phyloP scores from a whole-genome alignment of 106 monocot species.

The Hemerocallis citrina region DNA sequence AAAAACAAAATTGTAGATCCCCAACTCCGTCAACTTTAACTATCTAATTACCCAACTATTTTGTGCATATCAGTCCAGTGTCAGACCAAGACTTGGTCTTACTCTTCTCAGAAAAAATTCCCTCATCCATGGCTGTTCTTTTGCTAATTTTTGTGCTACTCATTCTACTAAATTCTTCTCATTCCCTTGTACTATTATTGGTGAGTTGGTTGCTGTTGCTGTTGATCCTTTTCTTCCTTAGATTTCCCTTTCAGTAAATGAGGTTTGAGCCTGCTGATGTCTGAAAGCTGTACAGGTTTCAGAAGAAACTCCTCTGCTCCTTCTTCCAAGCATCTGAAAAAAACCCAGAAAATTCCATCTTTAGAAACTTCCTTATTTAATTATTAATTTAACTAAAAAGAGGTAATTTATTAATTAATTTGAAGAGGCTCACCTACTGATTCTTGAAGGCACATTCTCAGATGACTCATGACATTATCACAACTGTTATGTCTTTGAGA shows the following conservation, averaged over 20 bases:
- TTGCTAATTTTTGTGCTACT: slow-evolving; percentile 25
- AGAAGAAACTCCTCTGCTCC: slow-evolving; percentile 83
- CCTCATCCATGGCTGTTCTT: slow-evolving; percentile 46
- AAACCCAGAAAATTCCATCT: neutral
- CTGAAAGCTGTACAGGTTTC: slow-evolving; percentile 69
- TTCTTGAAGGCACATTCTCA: slow-evolving; percentile 79
- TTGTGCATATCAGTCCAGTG: slow-evolving; percentile 3
- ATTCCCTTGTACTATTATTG: no score
- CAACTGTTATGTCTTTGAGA: slow-evolving; percentile 77
- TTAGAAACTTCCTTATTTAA: neutral
- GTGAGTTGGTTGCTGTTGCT: slow-evolving; percentile 9
- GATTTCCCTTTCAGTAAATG: slow-evolving; percentile 53
- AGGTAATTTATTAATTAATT: no score
- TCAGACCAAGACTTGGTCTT: slow-evolving; percentile 33
- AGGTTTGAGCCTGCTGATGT: slow-evolving; percentile 57
- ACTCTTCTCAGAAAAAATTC: slow-evolving; percentile 35
- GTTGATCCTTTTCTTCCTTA: slow-evolving; percentile 16
- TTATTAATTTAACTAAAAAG: no score
- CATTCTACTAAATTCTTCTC: no score
- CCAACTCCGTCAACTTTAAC: no score
- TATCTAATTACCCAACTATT: no score
- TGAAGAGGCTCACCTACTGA: slow-evolving; percentile 63
- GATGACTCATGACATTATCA: slow-evolving; percentile 97
- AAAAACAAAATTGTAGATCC: no score
- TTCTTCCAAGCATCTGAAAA: slow-evolving; percentile 84